Percentiles rank a stretch among this genome's conserved stretches.
Evolutionary conservation across 2,329 filamentous ascomycete species (phyloP).

Genomic region (Arthrobotrys pseudoclavata): DNA sequence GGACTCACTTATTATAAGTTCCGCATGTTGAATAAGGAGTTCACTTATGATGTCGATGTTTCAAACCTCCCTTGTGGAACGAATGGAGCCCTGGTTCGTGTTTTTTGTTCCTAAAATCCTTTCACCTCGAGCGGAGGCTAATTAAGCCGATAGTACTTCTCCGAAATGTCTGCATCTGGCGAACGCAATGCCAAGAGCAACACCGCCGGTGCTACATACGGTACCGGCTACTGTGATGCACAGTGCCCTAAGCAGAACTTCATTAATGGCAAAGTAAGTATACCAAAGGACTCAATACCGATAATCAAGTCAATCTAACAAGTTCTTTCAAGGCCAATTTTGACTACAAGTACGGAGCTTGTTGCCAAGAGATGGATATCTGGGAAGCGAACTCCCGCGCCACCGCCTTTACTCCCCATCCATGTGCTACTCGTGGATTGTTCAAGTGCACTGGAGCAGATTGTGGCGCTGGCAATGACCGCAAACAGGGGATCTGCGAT

Average conservation of each 20-base stretch:
- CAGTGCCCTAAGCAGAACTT: slow-evolving; percentile 67
- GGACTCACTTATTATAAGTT: slow-evolving; percentile 68
- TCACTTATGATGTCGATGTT: slow-evolving; percentile 68
- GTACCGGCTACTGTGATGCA: slow-evolving; percentile 70
- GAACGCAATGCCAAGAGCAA: slow-evolving; percentile 64
- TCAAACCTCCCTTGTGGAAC: slow-evolving; percentile 67
- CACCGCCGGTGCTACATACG: slow-evolving; percentile 68
- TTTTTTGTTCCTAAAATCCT: background rate
- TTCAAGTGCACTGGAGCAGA: slow-evolving; percentile 70
- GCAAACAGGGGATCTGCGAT: slow-evolving; percentile 67
- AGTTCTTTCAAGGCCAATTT: slow-evolving; percentile 63
- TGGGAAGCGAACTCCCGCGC: slow-evolving; percentile 73
- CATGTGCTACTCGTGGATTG: slow-evolving; percentile 71
- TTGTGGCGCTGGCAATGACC: slow-evolving; percentile 70
- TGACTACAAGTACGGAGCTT: slow-evolving; percentile 68
- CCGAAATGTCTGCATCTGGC: slow-evolving; percentile 66
- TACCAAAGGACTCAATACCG: slow-evolving; percentile 63
- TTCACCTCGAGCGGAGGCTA: background rate
- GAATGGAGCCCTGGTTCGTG: slow-evolving; percentile 65
- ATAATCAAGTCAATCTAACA: background rate
- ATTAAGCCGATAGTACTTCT: slow-evolving; percentile 63
- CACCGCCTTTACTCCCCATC: slow-evolving; percentile 76
- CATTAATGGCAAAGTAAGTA: slow-evolving; percentile 64
- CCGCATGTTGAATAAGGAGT: slow-evolving; percentile 67
- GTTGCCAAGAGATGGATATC: slow-evolving; percentile 73